A percentile compares a stretch with the other conserved stretches of the same genome.
Evolutionary conservation across 768 basidiomycete species (phyloP).

Genomic region (Coprinopsis sp.): DNA sequence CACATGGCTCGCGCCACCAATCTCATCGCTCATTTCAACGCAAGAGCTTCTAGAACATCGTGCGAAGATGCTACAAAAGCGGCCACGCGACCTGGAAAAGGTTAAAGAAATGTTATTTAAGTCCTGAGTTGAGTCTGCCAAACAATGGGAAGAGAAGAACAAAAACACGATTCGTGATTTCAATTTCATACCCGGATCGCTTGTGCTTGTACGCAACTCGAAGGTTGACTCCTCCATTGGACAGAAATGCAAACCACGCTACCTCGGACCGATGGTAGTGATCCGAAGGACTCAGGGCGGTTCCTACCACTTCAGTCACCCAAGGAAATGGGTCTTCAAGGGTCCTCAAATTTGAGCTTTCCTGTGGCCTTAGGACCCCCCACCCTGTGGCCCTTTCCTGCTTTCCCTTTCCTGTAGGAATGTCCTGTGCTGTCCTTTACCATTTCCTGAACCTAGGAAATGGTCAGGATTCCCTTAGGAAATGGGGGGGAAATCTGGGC

Average conservation of each 20-base stretch:
- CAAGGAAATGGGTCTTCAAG: no score
- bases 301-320: no score
- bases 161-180: conserved; percentile 13
- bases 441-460: no score
- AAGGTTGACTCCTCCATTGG: conserved; percentile 18
- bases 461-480: no score
- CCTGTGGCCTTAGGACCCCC: no score
- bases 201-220: conserved; percentile 32
- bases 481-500: no score
- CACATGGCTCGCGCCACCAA: conserved; percentile 10
- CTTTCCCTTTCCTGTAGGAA: no score
- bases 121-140: conserved; percentile 7
- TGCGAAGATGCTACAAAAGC: conserved; percentile 22
- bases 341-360: no score
- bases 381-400: no score
- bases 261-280: conserved; percentile 24
- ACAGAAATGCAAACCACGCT: conserved; percentile 17
- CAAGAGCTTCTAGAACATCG: conserved; percentile 18
- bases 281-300: conserved; percentile 12
- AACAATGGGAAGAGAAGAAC: conserved; percentile 22
- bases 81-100: conserved; percentile 17
- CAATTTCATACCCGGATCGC: conserved; percentile 19
- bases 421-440: no score
- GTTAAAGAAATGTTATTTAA: conserved; percentile 16
- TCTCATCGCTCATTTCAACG: conserved; percentile 7